Evolutionary conservation across 1,139 yeast species (phyloP).

Genomic region (Candida dubliniensis): DNA sequence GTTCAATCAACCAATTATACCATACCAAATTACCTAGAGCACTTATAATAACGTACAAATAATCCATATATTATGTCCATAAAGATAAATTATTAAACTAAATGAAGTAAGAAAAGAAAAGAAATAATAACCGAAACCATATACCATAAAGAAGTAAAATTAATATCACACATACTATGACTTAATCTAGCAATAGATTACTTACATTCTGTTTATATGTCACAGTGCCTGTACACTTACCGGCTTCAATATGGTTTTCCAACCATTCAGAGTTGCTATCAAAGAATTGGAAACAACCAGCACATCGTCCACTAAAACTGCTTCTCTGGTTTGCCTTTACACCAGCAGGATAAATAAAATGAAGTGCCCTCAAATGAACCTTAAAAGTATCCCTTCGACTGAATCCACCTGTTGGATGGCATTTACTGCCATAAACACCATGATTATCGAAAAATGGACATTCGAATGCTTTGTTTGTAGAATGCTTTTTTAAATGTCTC

Average conservation of each 20-base stretch:
- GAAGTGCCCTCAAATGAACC: slow-evolving; percentile 58
- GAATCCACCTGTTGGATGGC: slow-evolving; percentile 62
- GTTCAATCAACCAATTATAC: too few relatives aligned
- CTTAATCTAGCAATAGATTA: not conserved
- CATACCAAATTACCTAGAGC: too few relatives aligned
- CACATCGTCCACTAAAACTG: slow-evolving; percentile 50
- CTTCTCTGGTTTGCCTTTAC: slow-evolving; percentile 47
- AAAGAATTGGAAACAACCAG: slow-evolving; percentile 55
- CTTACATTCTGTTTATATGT: slow-evolving; percentile 1
- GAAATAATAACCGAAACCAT: not conserved
- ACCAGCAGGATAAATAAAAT: slow-evolving; percentile 60
- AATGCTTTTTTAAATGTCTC: slow-evolving; percentile 56
- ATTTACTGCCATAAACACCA: slow-evolving; percentile 37
- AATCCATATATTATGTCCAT: too few relatives aligned
- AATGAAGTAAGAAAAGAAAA: not conserved
- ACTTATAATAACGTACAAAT: too few relatives aligned
- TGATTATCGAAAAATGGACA: slow-evolving; percentile 54
- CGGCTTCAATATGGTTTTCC: slow-evolving; percentile 48
- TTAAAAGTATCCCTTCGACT: slow-evolving; percentile 59
- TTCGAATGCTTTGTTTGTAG: slow-evolving; percentile 47
- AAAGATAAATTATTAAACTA: too few relatives aligned
- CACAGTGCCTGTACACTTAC: slow-evolving; percentile 46
- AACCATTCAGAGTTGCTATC: slow-evolving; percentile 51
- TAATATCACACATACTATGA: too few relatives aligned
- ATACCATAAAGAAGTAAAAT: not conserved